phyloP scores from a whole-genome alignment of 2,329 filamentous ascomycete genomes.

The Cercospora brassicicola region DNA sequence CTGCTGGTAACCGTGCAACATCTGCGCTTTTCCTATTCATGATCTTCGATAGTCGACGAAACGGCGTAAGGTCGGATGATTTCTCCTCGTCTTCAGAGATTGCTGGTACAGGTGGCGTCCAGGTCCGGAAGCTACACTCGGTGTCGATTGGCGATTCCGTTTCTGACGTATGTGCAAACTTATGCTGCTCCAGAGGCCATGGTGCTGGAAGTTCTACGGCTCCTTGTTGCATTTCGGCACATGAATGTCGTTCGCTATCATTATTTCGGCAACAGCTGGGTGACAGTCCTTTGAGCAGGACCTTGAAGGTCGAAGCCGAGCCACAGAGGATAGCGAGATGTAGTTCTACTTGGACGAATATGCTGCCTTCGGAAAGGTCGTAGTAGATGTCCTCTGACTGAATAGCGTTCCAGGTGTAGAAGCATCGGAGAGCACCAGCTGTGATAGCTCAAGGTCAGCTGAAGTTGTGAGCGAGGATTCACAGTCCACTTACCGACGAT shows the following conservation, averaged over 20 bases:
- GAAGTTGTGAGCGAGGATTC: background rate
- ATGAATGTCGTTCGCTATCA: background rate
- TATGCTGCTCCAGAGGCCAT: slow-evolving; percentile 6
- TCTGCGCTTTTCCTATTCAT: background rate
- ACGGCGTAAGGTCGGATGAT: background rate
- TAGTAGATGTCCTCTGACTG: slow-evolving; percentile 15
- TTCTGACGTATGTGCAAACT: background rate
- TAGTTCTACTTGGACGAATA: slow-evolving; percentile 21
- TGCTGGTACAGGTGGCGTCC: slow-evolving; percentile 2
- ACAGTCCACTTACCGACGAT: slow-evolving; percentile 14
- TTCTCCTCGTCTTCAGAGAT: background rate
- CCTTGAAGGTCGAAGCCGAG: slow-evolving; percentile 22
- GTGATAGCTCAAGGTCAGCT: background rate
- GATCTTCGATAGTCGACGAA: background rate
- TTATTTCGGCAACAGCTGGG: slow-evolving; percentile 12
- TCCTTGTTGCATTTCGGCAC: background rate
- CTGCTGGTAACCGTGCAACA: slow-evolving; percentile 8
- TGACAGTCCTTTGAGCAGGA: slow-evolving; percentile 17
- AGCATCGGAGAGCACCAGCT: slow-evolving; percentile 23
- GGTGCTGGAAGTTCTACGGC: background rate
- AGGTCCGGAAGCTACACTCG: slow-evolving; percentile 1
- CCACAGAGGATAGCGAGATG: slow-evolving; percentile 23
- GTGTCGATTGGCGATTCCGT: background rate
- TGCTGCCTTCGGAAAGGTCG: slow-evolving; percentile 8
- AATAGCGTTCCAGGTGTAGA: slow-evolving; percentile 20